Evolutionary conservation across 2,329 filamentous ascomycete species (phyloP), one percentile per base, ranked within the genome.

Genomic region (Immersiporthe knoxdaviesiana): DNA sequence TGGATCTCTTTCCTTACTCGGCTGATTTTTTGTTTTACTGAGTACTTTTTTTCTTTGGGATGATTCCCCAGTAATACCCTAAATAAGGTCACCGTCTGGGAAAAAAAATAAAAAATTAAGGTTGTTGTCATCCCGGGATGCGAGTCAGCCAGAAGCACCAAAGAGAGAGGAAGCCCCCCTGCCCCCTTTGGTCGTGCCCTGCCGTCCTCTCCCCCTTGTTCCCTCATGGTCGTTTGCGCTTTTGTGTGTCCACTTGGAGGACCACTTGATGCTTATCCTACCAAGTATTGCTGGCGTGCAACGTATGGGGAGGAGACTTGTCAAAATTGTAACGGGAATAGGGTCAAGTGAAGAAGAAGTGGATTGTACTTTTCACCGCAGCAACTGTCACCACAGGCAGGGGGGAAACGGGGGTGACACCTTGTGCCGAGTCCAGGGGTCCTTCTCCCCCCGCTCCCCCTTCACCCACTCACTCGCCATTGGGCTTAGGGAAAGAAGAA

Each of bases 41-140:
- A 11, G 11, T 14, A 11, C 7, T 47, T 47, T 10, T n/a, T 11
- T 21, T n/a, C 21, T 47, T n/a, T 8, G 7, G 1, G 18, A 16
- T 47, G 8, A 8, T 6, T 11, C 44, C 18, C 44, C 21, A n/a
- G 21, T 47, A 2, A 11, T n/a, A 47, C 21, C 44, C 44, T 47
- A 30, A 30, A 30, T 56, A 30, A 56, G 52, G 14, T 56, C 24
- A n/a, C 7, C 18, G 24, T 32, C 27, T 56, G 8, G 52, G 18
- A 56, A 8, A 47, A 47, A 47, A n/a, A n/a, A n/a, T 56, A 8
- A 47, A 47, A 47, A n/a, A n/a, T 47, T 56, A 56, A 56, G 52
- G 52, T 56, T 56, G 52, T 56, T 56, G 24, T 56, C 52, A 30
- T 56, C 27, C 52, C 52, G 52, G 52, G 52, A 18, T 56, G 52